Percentiles rank a stretch among this genome's conserved stretches.
These are phyloP conservation scores for Alternaria sp. DNA, from an alignment of 2,329 filamentous ascomycete species.

Conservation along the genomic window DNA sequence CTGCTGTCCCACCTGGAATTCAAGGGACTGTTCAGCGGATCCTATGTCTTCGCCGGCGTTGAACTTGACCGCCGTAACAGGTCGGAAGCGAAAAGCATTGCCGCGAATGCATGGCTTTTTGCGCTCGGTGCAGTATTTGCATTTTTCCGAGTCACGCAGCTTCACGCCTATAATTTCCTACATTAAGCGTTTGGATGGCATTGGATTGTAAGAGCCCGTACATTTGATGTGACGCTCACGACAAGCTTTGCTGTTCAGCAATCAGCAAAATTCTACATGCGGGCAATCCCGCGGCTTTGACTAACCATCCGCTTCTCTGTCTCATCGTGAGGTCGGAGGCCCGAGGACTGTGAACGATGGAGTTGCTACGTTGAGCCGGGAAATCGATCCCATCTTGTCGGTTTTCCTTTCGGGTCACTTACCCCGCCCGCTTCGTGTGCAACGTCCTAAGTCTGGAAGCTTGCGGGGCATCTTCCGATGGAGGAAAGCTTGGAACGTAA, in stretches of 20 bases:
- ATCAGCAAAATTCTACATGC: conserved; percentile 17
- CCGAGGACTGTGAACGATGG: neutral
- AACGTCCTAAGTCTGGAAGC: neutral
- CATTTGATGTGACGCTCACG: conserved; percentile 44
- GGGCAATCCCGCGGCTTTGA: neutral
- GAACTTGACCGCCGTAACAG: conserved; percentile 40
- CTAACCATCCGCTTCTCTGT: conserved; percentile 40
- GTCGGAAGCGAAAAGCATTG: conserved; percentile 41
- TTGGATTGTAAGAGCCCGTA: conserved; percentile 11
- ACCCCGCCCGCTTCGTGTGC: neutral
- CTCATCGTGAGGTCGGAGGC: conserved; percentile 22
- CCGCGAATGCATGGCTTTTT: conserved; percentile 35
- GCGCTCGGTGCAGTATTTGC: conserved; percentile 40
- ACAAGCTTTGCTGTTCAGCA: conserved; percentile 32
- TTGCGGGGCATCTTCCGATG: neutral
- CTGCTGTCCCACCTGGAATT: conserved; percentile 32
- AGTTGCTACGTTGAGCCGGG: conserved; percentile 8
- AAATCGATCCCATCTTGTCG: conserved; percentile 10
- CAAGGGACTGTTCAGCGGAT: conserved; percentile 37
- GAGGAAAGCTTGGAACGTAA: neutral
- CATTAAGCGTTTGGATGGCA: neutral
- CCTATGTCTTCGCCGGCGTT: conserved; percentile 42
- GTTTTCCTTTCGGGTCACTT: neutral
- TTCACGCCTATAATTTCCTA: conserved; percentile 29
- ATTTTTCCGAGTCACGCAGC: conserved; percentile 35